These are phyloP conservation scores for Lentinula lateritia DNA, from an alignment of 768 basidiomycete genomes.

Conservation along the genomic window DNA sequence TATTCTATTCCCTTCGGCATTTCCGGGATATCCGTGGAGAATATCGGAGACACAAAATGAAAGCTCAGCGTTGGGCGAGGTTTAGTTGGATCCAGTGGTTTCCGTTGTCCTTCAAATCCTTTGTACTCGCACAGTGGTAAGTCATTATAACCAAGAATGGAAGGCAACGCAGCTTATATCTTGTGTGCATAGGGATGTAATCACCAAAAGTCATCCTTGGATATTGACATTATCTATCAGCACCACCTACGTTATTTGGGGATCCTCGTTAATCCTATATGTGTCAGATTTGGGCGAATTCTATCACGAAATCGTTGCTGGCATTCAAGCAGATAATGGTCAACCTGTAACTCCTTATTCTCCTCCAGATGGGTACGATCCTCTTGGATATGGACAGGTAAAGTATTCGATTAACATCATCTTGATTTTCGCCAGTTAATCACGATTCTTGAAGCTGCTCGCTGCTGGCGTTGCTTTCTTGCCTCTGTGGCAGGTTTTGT, in stretches of 20 bases:
- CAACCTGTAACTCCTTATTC: background rate
- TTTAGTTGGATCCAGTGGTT: conserved; percentile 3
- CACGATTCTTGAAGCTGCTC: background rate
- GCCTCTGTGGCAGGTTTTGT: conserved; percentile 1
- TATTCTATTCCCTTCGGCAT: conserved; percentile 6
- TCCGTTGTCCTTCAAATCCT: background rate
- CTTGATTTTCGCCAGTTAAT: background rate
- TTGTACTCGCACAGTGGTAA: conserved; percentile 4
- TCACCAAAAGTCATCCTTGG: conserved; percentile 7
- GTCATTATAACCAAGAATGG: background rate
- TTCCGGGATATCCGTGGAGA: conserved; percentile 7
- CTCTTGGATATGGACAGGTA: conserved; percentile 1
- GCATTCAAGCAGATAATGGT: background rate
- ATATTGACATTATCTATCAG: background rate
- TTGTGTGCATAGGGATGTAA: conserved; percentile 3
- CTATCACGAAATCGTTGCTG: background rate
- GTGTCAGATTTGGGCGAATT: background rate
- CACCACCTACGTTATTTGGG: conserved; percentile 6
- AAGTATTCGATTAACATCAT: background rate
- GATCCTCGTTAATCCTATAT: conserved; percentile 2
- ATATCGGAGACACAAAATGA: background rate
- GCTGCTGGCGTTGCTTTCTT: conserved; percentile 1
- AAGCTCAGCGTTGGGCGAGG: background rate
- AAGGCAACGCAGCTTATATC: no score
- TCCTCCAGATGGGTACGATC: background rate